Percentiles rank a stretch among this genome's conserved stretches.
phyloP scores from a whole-genome alignment of 1,284 basidiomycete species.

The Leccinum discolor region DNA sequence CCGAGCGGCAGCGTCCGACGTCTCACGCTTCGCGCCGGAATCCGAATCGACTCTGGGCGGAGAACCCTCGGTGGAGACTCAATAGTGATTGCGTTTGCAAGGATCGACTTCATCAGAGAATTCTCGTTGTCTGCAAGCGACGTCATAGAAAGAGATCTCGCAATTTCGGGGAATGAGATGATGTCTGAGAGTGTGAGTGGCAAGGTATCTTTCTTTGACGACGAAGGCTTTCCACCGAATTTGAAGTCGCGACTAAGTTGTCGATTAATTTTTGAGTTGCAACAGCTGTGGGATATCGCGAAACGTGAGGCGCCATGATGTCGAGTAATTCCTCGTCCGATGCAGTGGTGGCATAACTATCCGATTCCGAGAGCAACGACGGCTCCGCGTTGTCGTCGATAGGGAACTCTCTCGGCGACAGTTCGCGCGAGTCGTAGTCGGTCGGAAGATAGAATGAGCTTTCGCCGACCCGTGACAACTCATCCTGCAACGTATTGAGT shows the following conservation, averaged over 20 bases:
- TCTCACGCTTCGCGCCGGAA: no score
- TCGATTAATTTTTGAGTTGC: slow-evolving; percentile 52
- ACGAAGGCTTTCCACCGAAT: slow-evolving; percentile 60
- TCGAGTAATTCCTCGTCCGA: slow-evolving; percentile 25
- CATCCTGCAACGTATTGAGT: slow-evolving; percentile 27
- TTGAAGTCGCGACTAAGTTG: slow-evolving; percentile 69
- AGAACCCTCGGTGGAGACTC: no score
- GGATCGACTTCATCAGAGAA: no score
- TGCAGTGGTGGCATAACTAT: slow-evolving; percentile 15
- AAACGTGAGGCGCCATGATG: slow-evolving; percentile 23
- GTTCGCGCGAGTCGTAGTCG: slow-evolving; percentile 18
- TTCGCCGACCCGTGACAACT: slow-evolving; percentile 25
- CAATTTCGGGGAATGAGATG: no score
- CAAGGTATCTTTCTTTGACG: slow-evolving; percentile 15
- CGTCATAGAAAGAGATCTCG: no score
- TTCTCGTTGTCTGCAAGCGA: no score
- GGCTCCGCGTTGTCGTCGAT: slow-evolving; percentile 24
- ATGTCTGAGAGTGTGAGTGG: slow-evolving; percentile 68
- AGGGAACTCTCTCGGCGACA: slow-evolving; percentile 16
- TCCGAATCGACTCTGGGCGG: no score
- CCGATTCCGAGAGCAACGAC: slow-evolving; percentile 20
- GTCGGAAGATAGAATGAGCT: slow-evolving; percentile 20
- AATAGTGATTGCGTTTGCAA: no score
- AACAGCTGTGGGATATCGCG: slow-evolving; percentile 36
- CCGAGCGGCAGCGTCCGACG: no score